Evolutionary conservation across 441 rosid species (phyloP).

Genomic region (Metrosideros polymorpha): DNA sequence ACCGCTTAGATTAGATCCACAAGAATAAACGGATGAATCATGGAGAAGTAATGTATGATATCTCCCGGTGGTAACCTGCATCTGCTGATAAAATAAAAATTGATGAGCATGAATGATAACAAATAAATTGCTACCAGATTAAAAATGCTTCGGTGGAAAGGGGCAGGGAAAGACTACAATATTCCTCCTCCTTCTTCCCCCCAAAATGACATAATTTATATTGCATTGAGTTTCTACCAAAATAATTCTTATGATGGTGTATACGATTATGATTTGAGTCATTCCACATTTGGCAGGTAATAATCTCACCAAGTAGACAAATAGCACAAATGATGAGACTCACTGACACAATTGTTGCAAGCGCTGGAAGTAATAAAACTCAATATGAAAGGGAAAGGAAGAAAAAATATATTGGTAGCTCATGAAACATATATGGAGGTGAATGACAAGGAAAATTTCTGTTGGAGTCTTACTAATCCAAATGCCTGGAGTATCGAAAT

Average conservation of each 20-base stretch:
- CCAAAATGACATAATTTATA: neutral
- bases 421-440: neutral
- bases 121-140: neutral
- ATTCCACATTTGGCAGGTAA: neutral
- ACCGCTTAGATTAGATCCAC: conserved; percentile 81
- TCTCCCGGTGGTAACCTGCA: conserved; percentile 93
- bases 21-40: conserved; percentile 80
- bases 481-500: neutral
- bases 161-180: neutral
- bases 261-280: neutral
- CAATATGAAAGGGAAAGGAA: neutral
- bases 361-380: neutral
- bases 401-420: neutral
- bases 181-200: neutral
- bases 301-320: neutral
- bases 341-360: neutral
- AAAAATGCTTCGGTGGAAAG: neutral
- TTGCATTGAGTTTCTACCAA: neutral
- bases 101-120: neutral
- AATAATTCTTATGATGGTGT: neutral
- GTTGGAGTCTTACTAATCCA: neutral
- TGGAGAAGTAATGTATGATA: conserved; percentile 84
- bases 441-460: neutral
- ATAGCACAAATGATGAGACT: neutral
- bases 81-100: conserved; percentile 33